Base-by-base conservation (phyloP, 1,284 basidiomycete species). In the Dichomitus squalens region DNA sequence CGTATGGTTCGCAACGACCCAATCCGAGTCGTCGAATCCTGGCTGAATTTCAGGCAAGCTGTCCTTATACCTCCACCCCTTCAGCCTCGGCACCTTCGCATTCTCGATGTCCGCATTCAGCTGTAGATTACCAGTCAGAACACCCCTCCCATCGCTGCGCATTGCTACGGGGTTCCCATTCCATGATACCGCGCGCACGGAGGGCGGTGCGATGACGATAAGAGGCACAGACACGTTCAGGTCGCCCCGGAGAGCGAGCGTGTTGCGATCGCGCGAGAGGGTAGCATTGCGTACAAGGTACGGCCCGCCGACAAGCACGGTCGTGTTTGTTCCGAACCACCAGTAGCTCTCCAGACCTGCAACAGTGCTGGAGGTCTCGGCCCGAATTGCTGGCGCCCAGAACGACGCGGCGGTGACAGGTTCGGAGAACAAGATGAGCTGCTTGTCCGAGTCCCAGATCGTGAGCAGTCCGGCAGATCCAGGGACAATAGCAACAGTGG, bases 361-460 rank as follows among this genome's bases (percentile, higher is more conserved):
- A 52, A 60, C 60, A n/a, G 54, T 60, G 46, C 6, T 18, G 20
- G 60, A 56, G 12, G 61, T 57, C 44, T 63, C 49, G 14, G 59
- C 49, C 7, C 76, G 64, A 40, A 86, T 70, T 33, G 77, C 73
- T 5, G 82, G 84, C 3, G 79, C 75, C 76, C 80, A 85, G 70
- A 81, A 83, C 9, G 76, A 85, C 38, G 78, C 83, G 3, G 86
- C 83, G 0, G 87, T 88, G 20, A 68, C 69, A 0, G 84, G 77
- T 65, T 92, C 88, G 7, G 82, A 81, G 68, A 79, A 91, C 8
- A 91, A 71, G 21, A 92, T 70, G 21, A 92, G 77, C 65, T 89
- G 86, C 3, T 79, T 77, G 38, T 80, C 76, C 0, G 87, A 85
- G 63, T 91, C 88, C 75, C 81, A 84, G 31, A 90, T 64, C 0